Evolutionary conservation across 2,329 filamentous ascomycete genomes (phyloP).

Genomic region (Fusarium transvaalense): DNA sequence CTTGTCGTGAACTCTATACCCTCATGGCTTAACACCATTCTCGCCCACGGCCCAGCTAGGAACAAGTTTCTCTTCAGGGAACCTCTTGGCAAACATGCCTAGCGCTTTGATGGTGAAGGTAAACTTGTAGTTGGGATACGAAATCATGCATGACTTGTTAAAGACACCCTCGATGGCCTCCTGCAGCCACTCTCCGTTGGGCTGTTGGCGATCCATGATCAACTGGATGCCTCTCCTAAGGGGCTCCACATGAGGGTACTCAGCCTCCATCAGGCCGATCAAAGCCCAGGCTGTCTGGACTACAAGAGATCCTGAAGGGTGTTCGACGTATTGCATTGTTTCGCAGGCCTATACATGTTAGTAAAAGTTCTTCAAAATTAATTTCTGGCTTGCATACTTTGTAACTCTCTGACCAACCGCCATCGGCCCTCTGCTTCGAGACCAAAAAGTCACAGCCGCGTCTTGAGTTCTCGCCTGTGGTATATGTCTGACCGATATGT

Average conservation of each 20-base stretch:
- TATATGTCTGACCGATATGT: constrained; percentile 84
- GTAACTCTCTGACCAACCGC: constrained; percentile 98
- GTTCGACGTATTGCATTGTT: constrained; percentile 78
- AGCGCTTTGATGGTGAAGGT: constrained; percentile 94
- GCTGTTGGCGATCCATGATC: constrained; percentile 85
- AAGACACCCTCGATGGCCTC: constrained; percentile 98
- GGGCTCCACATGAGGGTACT: constrained; percentile 79
- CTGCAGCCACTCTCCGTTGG: constrained; percentile 93
- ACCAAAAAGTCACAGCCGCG: constrained; percentile 88
- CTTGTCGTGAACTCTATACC: not conserved
- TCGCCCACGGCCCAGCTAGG: constrained; percentile 28
- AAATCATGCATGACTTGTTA: constrained; percentile 99
- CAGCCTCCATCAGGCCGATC: constrained; percentile 84
- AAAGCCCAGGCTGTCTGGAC: constrained; percentile 95
- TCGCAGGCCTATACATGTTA: constrained; percentile 74
- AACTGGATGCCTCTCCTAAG: constrained; percentile 81
- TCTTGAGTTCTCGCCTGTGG: constrained; percentile 76
- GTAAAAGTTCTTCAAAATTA: not conserved
- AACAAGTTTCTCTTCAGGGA: constrained; percentile 72
- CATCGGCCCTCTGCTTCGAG: constrained; percentile 85
- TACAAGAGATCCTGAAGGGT: constrained; percentile 82
- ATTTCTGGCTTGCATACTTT: constrained; percentile 59
- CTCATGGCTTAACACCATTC: not conserved
- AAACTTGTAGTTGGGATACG: constrained; percentile 99
- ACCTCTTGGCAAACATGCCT: constrained; percentile 84